These are phyloP conservation scores for Betula pendula DNA, from an alignment of 306 rosid species.

Conservation along the genomic window DNA sequence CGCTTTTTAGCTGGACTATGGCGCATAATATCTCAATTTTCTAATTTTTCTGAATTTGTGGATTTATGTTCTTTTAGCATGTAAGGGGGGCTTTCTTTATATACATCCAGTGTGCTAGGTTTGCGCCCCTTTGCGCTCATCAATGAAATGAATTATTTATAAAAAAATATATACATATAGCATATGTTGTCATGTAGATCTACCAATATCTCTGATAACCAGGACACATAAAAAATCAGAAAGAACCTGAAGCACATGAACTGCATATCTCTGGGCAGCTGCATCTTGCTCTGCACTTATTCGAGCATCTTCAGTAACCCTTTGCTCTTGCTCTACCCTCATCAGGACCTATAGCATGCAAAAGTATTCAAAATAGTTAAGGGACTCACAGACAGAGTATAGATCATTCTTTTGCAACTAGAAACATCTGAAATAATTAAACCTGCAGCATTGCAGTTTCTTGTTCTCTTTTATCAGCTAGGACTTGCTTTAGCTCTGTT, in stretches of 20 bases:
- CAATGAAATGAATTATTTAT: no score
- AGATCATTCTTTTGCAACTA: slow-evolving; percentile 30
- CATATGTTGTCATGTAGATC: slow-evolving; percentile 3
- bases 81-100: no score
- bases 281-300: slow-evolving; percentile 76
- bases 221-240: slow-evolving; percentile 19
- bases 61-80: no score
- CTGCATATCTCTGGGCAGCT: slow-evolving; percentile 70
- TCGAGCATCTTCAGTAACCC: slow-evolving; percentile 84
- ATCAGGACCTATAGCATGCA: slow-evolving; percentile 54
- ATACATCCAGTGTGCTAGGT: no score
- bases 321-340: slow-evolving; percentile 83
- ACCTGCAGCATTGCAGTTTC: slow-evolving; percentile 92
- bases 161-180: neutral
- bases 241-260: slow-evolving; percentile 74
- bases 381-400: slow-evolving; percentile 3
- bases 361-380: slow-evolving; percentile 28
- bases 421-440: slow-evolving; percentile 39
- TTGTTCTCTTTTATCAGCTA: slow-evolving; percentile 81
- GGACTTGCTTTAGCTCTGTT: slow-evolving; percentile 53
- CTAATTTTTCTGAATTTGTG: no score
- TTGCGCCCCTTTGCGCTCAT: no score
- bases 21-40: no score
- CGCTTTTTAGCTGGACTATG: no score
- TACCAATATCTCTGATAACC: slow-evolving; percentile 16